Conservation (phyloP, 1,139 yeast genomes). For the Yamadazyma triangularis region DNA sequence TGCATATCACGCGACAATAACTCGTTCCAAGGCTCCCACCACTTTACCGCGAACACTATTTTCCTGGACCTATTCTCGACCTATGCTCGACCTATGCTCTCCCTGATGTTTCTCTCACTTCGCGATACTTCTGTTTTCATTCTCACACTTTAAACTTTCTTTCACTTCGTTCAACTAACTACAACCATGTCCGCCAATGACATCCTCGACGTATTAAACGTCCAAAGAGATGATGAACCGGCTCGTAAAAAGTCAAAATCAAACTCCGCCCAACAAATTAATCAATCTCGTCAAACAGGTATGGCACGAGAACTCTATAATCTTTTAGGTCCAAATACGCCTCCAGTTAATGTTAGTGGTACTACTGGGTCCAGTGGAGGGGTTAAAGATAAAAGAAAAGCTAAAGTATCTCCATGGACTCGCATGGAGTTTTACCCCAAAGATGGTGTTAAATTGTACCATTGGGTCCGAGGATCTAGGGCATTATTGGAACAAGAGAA, state of each 20-base stretch:
- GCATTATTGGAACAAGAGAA: slow-evolving; percentile 35
- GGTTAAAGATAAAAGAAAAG: too few species aligned
- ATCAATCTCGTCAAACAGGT: slow-evolving; percentile 60
- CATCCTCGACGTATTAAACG: slow-evolving; percentile 73
- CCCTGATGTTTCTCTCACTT: too few species aligned
- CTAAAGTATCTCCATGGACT: slow-evolving; percentile 83
- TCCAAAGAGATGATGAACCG: slow-evolving; percentile 47
- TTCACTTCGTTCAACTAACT: too few species aligned
- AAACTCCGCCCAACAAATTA: slow-evolving; percentile 23
- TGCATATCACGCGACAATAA: too few species aligned
- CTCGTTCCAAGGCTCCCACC: too few species aligned
- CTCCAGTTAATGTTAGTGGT: slow-evolving; percentile 64
- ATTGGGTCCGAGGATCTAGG: slow-evolving; percentile 50
- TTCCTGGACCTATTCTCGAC: too few species aligned
- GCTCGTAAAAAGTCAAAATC: slow-evolving; percentile 37
- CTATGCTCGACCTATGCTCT: too few species aligned
- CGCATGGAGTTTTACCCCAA: slow-evolving; percentile 52
- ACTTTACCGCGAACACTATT: too few species aligned
- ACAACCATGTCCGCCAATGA: slow-evolving; percentile 50
- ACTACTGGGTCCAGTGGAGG: too few species aligned
- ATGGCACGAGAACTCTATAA: slow-evolving; percentile 89
- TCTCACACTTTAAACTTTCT: too few species aligned
- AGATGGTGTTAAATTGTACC: slow-evolving; percentile 38
- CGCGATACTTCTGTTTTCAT: too few species aligned
- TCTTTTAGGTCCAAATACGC: slow-evolving; percentile 86